Base-by-base conservation (phyloP, 2,329 filamentous ascomycete species). In the Balansia obtecta region DNA sequence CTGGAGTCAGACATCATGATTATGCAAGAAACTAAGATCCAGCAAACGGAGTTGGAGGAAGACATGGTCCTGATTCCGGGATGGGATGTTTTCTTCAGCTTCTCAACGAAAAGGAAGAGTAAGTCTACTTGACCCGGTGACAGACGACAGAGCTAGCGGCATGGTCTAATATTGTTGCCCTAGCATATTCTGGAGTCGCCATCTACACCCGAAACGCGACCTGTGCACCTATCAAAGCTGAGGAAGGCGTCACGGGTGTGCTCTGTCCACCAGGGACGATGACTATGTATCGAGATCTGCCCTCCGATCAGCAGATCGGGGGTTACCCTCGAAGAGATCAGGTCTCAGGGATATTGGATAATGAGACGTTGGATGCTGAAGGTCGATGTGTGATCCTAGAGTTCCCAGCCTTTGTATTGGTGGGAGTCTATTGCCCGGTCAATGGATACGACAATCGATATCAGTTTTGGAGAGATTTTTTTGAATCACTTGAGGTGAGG, bases 1-100 rank as follows among this genome's bases (percentile, higher is more conserved):
- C 77, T 98, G 7, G 86, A 93, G 64, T 83, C 90, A 49, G 93
- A 98, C 65, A 93, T 98, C 55, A 82, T 97, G 16, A 77, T 96
- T 52, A 89, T 97, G 73, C 93, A 98, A 66, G 93, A 97, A 68
- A 83, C 88, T 42, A 98, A 97, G 69, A 96, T 97, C 40, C 93
- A 97, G 63, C 79, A 85, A 51, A 95, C 95, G 63, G 90, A 96
- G 58, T 72, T 98, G 1, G 77, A 75, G 40, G 93, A 97, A 74
- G 93, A 97, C 59, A 97, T 97, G 88, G 90, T 97, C 10, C 72
- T 97, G 34, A 82, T 97, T 0, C 82, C 87, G 0, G 93, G 93
- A 12, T 98, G 91, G 91, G 93, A 98, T 64, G 90, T 90, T 56
- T 95, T 85, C 68, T 96, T 96, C 68, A 96, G 89, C 63, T 73